These are phyloP conservation scores for Fusarium veterinarium DNA, from an alignment of 2,329 filamentous ascomycete species.

Conservation along the genomic window DNA sequence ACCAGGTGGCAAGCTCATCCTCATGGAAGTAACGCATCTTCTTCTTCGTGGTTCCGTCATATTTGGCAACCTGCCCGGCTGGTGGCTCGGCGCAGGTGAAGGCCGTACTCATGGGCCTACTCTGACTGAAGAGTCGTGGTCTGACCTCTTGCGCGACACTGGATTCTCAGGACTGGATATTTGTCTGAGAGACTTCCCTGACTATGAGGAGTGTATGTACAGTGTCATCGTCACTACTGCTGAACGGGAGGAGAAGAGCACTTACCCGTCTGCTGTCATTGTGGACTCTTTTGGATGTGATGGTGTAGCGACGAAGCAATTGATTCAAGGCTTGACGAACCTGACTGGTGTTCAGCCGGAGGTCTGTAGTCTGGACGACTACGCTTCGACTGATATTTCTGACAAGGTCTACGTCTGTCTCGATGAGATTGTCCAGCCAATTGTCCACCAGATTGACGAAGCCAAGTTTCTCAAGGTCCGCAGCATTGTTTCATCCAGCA, in stretches of 20 bases:
- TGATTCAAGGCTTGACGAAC: not conserved
- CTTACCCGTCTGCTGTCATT: not conserved
- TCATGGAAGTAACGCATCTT: not conserved
- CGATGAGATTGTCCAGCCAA: not conserved
- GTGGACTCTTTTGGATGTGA: not conserved
- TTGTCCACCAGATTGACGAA: not conserved
- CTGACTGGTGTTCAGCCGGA: not conserved
- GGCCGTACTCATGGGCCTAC: constrained; percentile 6
- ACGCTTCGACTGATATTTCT: not conserved
- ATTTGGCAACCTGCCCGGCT: constrained; percentile 18
- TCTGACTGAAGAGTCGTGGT: not conserved
- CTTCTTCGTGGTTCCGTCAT: not conserved
- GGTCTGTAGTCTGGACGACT: not conserved
- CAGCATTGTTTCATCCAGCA: not conserved
- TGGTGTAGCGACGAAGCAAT: not conserved
- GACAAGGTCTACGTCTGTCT: not conserved
- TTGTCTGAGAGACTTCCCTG: not conserved
- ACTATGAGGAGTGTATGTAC: constrained; percentile 1
- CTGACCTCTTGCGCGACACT: not conserved
- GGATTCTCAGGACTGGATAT: not conserved
- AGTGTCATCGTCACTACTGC: not conserved
- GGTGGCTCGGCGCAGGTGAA: constrained; percentile 14
- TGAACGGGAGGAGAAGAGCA: not conserved
- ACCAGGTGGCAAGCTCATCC: constrained; percentile 44
- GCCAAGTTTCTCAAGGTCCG: not conserved